phyloP scores from a whole-genome alignment of 495 filamentous ascomycete genomes.

The Lophiostoma macrostomum region DNA sequence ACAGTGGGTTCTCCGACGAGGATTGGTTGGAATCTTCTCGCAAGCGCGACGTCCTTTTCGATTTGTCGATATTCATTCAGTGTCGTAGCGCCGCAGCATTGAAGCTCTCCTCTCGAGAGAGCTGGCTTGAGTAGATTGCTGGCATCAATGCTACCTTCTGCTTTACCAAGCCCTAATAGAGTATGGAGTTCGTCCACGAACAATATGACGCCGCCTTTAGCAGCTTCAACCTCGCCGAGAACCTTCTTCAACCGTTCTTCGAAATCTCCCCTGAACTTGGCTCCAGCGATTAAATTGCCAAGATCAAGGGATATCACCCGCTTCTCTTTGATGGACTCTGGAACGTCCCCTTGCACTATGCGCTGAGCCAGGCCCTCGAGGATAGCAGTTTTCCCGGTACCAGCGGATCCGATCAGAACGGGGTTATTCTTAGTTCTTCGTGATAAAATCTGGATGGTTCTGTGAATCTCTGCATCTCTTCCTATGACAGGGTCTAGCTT shows the following conservation, averaged over 20 bases:
- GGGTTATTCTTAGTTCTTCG: constrained; percentile 96
- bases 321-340: constrained; percentile 95
- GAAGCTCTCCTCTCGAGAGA: constrained; percentile 83
- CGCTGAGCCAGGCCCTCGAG: constrained; percentile 88
- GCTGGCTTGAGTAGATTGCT: constrained; percentile 96
- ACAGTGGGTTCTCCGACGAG: constrained; percentile 84
- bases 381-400: constrained; percentile 94
- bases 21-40: constrained; percentile 91
- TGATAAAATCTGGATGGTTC: constrained; percentile 91
- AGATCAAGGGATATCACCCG: constrained; percentile 82
- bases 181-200: constrained; percentile 97
- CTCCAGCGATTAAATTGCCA: constrained; percentile 88
- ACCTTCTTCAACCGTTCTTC: constrained; percentile 91
- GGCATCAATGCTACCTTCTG: constrained; percentile 93
- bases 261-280: constrained; percentile 94
- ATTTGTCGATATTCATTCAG: constrained; percentile 87
- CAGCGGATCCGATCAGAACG: constrained; percentile 85
- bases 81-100: constrained; percentile 94
- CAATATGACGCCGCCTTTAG: constrained; percentile 83
- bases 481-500: constrained; percentile 97
- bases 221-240: constrained; percentile 83
- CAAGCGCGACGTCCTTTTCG: constrained; percentile 93
- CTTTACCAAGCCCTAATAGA: constrained; percentile 86
- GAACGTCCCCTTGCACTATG: constrained; percentile 89
- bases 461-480: constrained; percentile 82